Conservation (phyloP, 805 yeast genomes). For the Lachancea cidri region DNA sequence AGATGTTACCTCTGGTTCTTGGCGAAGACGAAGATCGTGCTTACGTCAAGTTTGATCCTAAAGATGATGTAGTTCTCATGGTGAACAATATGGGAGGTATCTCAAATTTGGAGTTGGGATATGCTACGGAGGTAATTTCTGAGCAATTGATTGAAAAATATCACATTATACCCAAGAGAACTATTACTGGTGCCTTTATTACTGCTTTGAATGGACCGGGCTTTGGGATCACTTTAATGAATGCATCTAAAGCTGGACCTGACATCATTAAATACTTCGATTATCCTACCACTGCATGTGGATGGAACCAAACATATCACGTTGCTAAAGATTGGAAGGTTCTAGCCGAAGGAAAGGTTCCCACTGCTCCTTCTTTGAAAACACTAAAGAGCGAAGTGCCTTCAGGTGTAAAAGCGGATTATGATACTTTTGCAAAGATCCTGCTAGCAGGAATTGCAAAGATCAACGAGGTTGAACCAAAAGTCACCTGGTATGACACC, state of each 20-base stretch:
- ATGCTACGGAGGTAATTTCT: conserved; percentile 54
- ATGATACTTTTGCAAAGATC: conserved; percentile 14
- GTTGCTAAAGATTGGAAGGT: conserved; percentile 69
- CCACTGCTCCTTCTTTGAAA: conserved; percentile 22
- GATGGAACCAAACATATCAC: conserved; percentile 61
- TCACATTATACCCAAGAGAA: conserved; percentile 53
- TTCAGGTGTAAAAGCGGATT: conserved; percentile 25
- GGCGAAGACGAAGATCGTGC: conserved; percentile 66
- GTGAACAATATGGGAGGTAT: conserved; percentile 84
- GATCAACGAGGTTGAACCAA: conserved; percentile 36
- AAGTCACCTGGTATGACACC: conserved; percentile 73
- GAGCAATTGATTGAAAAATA: conserved; percentile 46
- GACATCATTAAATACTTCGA: conserved; percentile 26
- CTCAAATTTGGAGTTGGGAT: conserved; percentile 66
- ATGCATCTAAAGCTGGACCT: conserved; percentile 46
- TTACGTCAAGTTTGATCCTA: conserved; percentile 57
- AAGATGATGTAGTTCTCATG: conserved; percentile 60
- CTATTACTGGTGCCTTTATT: conserved; percentile 66
- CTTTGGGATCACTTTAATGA: conserved; percentile 70
- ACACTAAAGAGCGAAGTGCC: conserved; percentile 19
- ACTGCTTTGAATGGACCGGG: conserved; percentile 88
- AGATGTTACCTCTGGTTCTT: conserved; percentile 51
- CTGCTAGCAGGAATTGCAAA: conserved; percentile 14
- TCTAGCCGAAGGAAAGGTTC: conserved; percentile 17
- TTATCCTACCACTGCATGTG: conserved; percentile 35